These are phyloP conservation scores for Pascua sp. DNA, from an alignment of 1,284 basidiomycete genomes.

Conservation along the genomic window DNA sequence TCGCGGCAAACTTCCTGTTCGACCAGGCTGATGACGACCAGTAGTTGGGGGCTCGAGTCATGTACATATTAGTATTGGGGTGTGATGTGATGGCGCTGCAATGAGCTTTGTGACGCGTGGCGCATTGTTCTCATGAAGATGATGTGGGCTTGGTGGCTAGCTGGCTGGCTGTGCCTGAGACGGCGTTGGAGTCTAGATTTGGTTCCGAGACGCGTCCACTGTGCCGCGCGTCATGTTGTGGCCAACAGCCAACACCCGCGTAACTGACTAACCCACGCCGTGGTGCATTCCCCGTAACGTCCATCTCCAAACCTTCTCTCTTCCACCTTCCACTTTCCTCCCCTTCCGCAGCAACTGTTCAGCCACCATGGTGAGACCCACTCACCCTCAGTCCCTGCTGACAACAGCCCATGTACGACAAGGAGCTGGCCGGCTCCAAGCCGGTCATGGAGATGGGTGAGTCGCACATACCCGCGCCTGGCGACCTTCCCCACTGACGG, in stretches of 20 bases:
- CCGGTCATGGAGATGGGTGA: slow-evolving; percentile 46
- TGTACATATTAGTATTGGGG: not conserved
- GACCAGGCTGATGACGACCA: slow-evolving; percentile 65
- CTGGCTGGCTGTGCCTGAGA: not conserved
- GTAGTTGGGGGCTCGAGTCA: slow-evolving; percentile 10
- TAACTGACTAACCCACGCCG: not conserved
- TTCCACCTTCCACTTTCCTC: not conserved
- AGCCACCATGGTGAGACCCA: slow-evolving; percentile 9
- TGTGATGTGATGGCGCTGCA: not conserved
- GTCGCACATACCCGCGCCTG: not conserved
- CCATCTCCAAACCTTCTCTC: no score
- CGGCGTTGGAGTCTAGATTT: not conserved
- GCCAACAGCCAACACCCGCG: not conserved
- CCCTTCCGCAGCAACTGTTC: not conserved
- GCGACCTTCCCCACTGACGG: not conserved
- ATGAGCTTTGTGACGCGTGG: not conserved
- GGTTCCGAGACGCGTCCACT: slow-evolving; percentile 15
- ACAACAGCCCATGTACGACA: slow-evolving; percentile 46
- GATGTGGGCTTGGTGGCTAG: not conserved
- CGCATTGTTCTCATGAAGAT: not conserved
- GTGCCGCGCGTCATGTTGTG: slow-evolving; percentile 6
- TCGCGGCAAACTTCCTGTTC: slow-evolving; percentile 88
- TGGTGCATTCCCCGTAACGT: not conserved
- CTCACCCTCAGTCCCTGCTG: not conserved
- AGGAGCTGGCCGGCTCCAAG: slow-evolving; percentile 39